Evolutionary conservation across 768 basidiomycete species (phyloP), one percentile per base, ranked within the genome.

Genomic region (Gautieria morchelliformis): DNA sequence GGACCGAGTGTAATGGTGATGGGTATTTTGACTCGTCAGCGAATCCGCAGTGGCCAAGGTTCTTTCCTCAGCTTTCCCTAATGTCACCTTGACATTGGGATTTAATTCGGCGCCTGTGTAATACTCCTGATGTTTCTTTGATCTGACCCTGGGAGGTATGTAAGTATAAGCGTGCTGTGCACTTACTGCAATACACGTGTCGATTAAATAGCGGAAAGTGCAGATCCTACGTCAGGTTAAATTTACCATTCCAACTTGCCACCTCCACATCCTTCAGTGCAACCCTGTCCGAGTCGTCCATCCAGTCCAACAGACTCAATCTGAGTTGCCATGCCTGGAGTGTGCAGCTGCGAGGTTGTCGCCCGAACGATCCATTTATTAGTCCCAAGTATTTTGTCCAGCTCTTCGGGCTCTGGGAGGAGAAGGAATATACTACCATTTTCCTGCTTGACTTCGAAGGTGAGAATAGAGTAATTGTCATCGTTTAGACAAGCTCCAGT

Each of bases 371-470:
- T 77, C 82, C 84, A 85, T 64, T 79, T 82, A 22, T 72, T 73
- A 4, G 80, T 85, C 1, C 82, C 84, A 27, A 88, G 75, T n/a
- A 81, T 72, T 0, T 71, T 73, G 62, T 87, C 82, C 1, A 87
- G 72, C 17, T 78, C 78, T 0, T 73, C 70, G 0, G 68, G 58
- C 2, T 77, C 75, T 0, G 82, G 81, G 0, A 85, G 76, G 15
- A 82, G 75, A 4, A 82, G 68, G 10, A 78, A 60, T n/a, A 84
- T 67, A 27, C 75, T 63, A 37, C 68, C 68, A 3, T 68, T 61
- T 35, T 77, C 74, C 49, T 73, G 73, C 48, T 76, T 75, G 30
- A 78, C 78, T 30, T 84, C 78, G 59, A 88, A 88, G 0, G 82
- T 67, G 57, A 84, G 70, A 55, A 87, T 79, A 52, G 75, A 73